A percentile compares a stretch with the other conserved stretches of the same genome.
These are phyloP conservation scores for Neurospora sp. DNA, from an alignment of 495 filamentous ascomycete genomes.

Conservation along the genomic window DNA sequence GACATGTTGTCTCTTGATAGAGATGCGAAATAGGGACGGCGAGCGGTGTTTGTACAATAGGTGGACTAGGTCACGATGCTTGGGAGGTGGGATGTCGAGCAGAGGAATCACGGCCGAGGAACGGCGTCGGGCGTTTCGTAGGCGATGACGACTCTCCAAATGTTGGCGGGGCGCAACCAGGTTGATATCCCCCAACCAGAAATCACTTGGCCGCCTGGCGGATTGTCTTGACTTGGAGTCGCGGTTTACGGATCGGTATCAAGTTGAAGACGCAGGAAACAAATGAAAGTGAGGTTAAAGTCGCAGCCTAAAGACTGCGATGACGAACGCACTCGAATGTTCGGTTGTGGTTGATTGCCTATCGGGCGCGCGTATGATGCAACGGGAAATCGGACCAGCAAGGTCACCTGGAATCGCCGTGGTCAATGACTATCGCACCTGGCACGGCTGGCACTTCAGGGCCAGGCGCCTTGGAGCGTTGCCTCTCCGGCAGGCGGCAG, in stretches of 20 bases:
- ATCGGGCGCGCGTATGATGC: slow-evolving; percentile 18
- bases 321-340: slow-evolving; percentile 2
- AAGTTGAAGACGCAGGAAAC: background rate
- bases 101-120: background rate
- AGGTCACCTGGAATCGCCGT: slow-evolving; percentile 2
- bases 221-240: background rate
- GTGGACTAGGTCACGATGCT: background rate
- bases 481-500: background rate
- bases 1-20: slow-evolving; percentile 32
- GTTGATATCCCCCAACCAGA: background rate
- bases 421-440: background rate
- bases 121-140: background rate
- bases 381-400: slow-evolving; percentile 7
- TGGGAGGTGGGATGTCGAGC: background rate
- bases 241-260: background rate
- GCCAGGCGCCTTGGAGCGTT: background rate
- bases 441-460: background rate
- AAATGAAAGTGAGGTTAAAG: background rate
- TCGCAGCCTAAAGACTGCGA: background rate
- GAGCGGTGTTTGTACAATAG: background rate
- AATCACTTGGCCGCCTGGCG: background rate
- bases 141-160: slow-evolving; percentile 23
- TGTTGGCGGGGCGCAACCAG: slow-evolving; percentile 19
- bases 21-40: background rate
- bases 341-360: slow-evolving; percentile 14